phyloP scores from a whole-genome alignment of 306 rosid genomes.

The Fragaria iinumae region DNA sequence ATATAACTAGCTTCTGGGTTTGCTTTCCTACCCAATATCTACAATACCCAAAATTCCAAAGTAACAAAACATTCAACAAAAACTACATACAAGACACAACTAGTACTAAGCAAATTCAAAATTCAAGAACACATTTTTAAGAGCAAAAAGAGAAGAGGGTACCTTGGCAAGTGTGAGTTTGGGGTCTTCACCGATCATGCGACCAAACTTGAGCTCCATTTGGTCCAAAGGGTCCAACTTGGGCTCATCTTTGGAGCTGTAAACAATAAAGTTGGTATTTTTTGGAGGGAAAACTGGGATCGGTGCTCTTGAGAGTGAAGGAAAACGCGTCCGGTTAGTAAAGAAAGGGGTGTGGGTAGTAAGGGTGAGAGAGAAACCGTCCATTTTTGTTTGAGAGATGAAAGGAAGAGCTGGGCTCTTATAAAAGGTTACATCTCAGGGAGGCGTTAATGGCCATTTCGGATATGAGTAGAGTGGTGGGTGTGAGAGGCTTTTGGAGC shows the following conservation, averaged over 20 bases:
- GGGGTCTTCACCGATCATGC: slow-evolving; percentile 89
- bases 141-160: slow-evolving; percentile 1
- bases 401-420: slow-evolving; percentile 7
- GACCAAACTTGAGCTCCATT: slow-evolving; percentile 93
- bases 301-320: slow-evolving; percentile 27
- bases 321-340: slow-evolving; percentile 26
- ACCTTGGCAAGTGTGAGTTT: slow-evolving; percentile 93
- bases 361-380: slow-evolving; percentile 47
- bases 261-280: slow-evolving; percentile 35
- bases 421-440: slow-evolving; percentile 7
- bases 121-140: neutral
- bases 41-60: slow-evolving; percentile 23
- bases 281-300: slow-evolving; percentile 31
- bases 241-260: slow-evolving; percentile 57
- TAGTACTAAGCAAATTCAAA: neutral
- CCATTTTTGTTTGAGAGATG: slow-evolving; percentile 44
- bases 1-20: slow-evolving; percentile 75
- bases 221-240: slow-evolving; percentile 65
- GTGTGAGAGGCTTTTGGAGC: slow-evolving; percentile 6
- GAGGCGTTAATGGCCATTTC: neutral
- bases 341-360: slow-evolving; percentile 33
- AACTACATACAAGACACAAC: neutral
- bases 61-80: neutral
- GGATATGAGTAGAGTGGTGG: neutral
- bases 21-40: slow-evolving; percentile 86